Evolutionary conservation across 805 yeast species (phyloP).

Genomic region (Ogataea paradorogensis): DNA sequence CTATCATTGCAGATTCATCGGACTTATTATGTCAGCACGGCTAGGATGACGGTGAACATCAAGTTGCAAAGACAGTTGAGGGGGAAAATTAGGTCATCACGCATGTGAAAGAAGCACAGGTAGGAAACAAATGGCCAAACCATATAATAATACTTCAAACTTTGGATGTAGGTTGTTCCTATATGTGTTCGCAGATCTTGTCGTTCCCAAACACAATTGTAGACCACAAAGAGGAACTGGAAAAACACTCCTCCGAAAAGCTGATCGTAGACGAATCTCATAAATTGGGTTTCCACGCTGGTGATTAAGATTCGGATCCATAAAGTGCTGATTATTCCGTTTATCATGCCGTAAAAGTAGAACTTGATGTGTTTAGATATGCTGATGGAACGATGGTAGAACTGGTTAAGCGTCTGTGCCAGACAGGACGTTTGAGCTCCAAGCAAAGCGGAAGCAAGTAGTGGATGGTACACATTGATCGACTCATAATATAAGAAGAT

Average conservation of each 20-base stretch:
- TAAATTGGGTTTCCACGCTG: slow-evolving; percentile 34
- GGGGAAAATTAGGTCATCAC: slow-evolving; percentile 51
- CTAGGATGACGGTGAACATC: slow-evolving; percentile 53
- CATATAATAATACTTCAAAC: slow-evolving; percentile 51
- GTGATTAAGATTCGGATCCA: slow-evolving; percentile 52
- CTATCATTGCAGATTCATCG: too few relatives aligned
- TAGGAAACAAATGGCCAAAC: slow-evolving; percentile 61
- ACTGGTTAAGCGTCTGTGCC: slow-evolving; percentile 32
- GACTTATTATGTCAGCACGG: slow-evolving; percentile 30
- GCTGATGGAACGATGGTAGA: slow-evolving; percentile 22
- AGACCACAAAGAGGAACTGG: slow-evolving; percentile 48
- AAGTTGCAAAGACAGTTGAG: slow-evolving; percentile 55
- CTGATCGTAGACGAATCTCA: slow-evolving; percentile 52
- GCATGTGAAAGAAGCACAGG: slow-evolving; percentile 47
- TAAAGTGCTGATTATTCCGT: slow-evolving; percentile 49
- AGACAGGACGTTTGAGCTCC: slow-evolving; percentile 30
- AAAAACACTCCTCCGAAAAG: slow-evolving; percentile 51
- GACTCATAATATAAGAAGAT: slow-evolving; percentile 27
- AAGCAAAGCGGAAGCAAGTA: slow-evolving; percentile 25
- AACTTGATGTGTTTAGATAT: slow-evolving; percentile 42
- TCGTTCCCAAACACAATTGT: slow-evolving; percentile 56
- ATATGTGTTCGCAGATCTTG: slow-evolving; percentile 33
- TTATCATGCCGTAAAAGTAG: slow-evolving; percentile 56
- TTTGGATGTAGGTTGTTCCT: slow-evolving; percentile 40
- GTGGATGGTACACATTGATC: slow-evolving; percentile 25